Base-by-base conservation (phyloP, 202 grass and related monocot genomes). In the Dendrocalamus latiflorus region DNA sequence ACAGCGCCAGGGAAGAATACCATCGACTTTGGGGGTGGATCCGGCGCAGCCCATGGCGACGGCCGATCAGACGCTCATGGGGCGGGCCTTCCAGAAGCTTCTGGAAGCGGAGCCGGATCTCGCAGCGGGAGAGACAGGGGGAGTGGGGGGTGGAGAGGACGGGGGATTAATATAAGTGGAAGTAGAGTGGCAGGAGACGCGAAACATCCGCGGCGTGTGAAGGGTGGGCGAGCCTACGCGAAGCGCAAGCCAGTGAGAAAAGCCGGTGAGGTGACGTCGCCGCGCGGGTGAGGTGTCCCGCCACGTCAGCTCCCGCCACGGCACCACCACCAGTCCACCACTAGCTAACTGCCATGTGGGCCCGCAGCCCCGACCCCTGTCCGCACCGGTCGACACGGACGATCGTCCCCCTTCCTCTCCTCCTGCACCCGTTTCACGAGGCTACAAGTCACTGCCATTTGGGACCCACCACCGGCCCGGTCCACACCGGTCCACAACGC, bases 11-110 rank as follows among this genome's bases (percentile, higher is more conserved):
- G 6, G 61, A 55, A 45, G 43, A 17, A 10, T 84, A 91, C 86
- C 86, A 26, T 88, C 90, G 45, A 91, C 88, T 82, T 84, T 89
- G 43, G 83, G 88, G 2, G 83, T 92, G 87, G 93, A 95, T 92
- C 90, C 93, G 73, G 82, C 90, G 83, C 93, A 92, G 45, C 93
- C 93, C 93, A 90, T 95, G 79, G 82, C 87, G 77, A 65, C 74
- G 60, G 51, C 76, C 48, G 81, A 42, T 70, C 78, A 78, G 73
- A 24, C 25, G 63, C 58, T 81, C 87, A 81, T 77, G 74, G 58
- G 22, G 20, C 66, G 72, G 15, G 33, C 76, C 76, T 74, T 80
- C 44, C 63, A 54, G 61, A 80, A 64, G 44, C 70, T 64, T 64
- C 81, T 63, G 15, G 43, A 55, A 62, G 25, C 54, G 75, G 69